Evolutionary conservation across 2,329 filamentous ascomycete genomes (phyloP).

Genomic region (Ascochyta fabae): DNA sequence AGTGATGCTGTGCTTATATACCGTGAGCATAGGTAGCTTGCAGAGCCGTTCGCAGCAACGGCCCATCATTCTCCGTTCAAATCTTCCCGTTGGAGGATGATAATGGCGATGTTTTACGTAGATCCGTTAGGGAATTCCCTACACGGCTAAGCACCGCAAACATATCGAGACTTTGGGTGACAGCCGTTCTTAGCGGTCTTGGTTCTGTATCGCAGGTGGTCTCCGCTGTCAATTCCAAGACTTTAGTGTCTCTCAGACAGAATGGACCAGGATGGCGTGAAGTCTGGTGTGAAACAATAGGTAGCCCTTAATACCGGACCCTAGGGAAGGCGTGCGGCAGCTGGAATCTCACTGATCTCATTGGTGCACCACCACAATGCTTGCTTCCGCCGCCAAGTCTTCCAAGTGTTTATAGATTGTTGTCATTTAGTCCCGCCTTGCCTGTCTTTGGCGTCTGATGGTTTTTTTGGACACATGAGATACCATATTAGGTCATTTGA

Average conservation of each 20-base stretch:
- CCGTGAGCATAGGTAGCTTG: neutral
- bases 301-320: slow-evolving; percentile 8
- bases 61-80: neutral
- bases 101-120: slow-evolving; percentile 7
- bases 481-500: neutral
- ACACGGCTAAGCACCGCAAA: slow-evolving; percentile 1
- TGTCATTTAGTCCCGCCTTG: neutral
- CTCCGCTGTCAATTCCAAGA: neutral
- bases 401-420: slow-evolving; percentile 14
- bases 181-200: slow-evolving; percentile 10
- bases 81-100: slow-evolving; percentile 11
- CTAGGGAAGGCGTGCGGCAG: neutral
- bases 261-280: slow-evolving; percentile 2
- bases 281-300: slow-evolving; percentile 11
- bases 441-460: neutral
- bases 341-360: neutral
- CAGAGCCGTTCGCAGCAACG: neutral
- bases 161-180: neutral
- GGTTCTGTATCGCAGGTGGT: neutral
- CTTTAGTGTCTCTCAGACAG: neutral
- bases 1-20: slow-evolving; percentile 6
- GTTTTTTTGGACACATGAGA: neutral
- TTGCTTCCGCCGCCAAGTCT: slow-evolving; percentile 13
- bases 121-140: slow-evolving; percentile 1
- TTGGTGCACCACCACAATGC: slow-evolving; percentile 13